Conservation (phyloP, 768 basidiomycete species). For the Suillus subalutaceus region DNA sequence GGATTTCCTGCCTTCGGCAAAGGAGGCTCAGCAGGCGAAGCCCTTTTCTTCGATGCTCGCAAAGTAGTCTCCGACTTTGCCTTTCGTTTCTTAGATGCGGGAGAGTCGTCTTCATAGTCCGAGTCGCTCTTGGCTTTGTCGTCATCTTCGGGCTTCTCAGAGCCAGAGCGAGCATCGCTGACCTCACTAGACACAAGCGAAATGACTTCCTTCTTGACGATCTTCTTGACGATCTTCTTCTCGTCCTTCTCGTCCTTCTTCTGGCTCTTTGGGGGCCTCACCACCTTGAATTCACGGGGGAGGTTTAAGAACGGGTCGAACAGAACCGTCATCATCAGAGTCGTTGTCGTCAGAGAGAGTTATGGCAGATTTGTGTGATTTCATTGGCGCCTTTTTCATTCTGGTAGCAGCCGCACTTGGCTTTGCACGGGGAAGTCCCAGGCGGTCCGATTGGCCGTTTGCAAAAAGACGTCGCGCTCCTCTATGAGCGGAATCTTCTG, state of each 20-base stretch:
- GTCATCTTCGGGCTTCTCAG: neutral
- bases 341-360: neutral
- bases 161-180: neutral
- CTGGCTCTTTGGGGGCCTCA: neutral
- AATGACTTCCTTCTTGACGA: neutral
- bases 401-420: neutral
- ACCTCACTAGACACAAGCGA: neutral
- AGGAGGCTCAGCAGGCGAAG: neutral
- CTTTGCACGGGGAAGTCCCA: neutral
- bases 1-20: neutral
- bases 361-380: neutral
- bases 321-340: neutral
- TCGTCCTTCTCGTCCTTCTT: neutral
- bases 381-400: neutral
- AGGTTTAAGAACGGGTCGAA: neutral
- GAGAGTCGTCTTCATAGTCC: neutral
- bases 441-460: neutral
- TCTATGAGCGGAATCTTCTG: neutral
- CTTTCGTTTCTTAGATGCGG: neutral
- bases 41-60: neutral
- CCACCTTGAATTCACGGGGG: neutral
- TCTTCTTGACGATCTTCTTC: neutral
- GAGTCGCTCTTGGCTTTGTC: neutral
- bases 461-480: neutral
- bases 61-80: neutral